A percentile compares a stretch with the other conserved stretches of the same genome.
phyloP scores from a whole-genome alignment of 148 eudicot genomes.

The Chenopodium quinoa region DNA sequence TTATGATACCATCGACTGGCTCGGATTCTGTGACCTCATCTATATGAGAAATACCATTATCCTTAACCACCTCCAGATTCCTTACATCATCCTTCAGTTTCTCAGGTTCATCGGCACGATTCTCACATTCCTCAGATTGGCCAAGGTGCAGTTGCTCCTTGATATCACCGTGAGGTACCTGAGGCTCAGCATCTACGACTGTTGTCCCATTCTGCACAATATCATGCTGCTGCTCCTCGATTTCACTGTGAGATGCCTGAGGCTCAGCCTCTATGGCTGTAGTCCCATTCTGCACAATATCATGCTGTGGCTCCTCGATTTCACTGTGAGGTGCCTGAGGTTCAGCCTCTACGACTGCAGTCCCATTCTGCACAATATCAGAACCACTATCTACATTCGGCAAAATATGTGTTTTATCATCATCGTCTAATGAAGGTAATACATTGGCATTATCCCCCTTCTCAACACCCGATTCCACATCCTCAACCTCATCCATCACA shows the following conservation, averaged over 20 bases:
- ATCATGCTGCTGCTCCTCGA: too few relatives aligned
- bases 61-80: slow-evolving; percentile 14
- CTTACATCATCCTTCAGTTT: slow-evolving; percentile 1
- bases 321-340: slow-evolving; percentile 15
- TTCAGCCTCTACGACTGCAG: not conserved
- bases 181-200: not conserved
- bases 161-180: slow-evolving; percentile 11
- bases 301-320: slow-evolving; percentile 8
- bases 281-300: too few relatives aligned
- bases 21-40: slow-evolving; percentile 11
- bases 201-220: not conserved
- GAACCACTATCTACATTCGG: slow-evolving; percentile 8
- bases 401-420: slow-evolving; percentile 18
- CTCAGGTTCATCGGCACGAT: not conserved
- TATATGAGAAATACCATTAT: slow-evolving; percentile 11
- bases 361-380: slow-evolving; percentile 17
- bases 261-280: too few relatives aligned
- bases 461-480: slow-evolving; percentile 22
- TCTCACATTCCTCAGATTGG: slow-evolving; percentile 13
- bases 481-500: not conserved
- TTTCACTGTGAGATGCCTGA: too few relatives aligned
- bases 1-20: not conserved
- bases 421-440: slow-evolving; percentile 21
- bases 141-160: slow-evolving; percentile 6
- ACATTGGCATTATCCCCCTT: slow-evolving; percentile 11